Evolutionary conservation across 2,329 filamentous ascomycete species (phyloP).

Genomic region (Emergomyces orientalis): DNA sequence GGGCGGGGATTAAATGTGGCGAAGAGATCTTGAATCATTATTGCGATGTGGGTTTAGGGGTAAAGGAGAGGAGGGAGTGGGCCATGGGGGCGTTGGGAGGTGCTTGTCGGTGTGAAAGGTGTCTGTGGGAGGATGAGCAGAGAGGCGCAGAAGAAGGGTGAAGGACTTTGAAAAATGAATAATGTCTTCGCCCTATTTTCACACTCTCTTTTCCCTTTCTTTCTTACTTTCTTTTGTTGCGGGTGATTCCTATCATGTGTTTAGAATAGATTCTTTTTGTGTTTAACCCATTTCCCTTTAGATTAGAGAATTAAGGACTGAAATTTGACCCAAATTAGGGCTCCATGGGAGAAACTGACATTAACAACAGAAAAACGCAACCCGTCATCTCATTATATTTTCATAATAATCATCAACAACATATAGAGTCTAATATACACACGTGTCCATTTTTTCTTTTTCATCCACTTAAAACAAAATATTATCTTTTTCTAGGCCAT

Average conservation of each 20-base stretch:
- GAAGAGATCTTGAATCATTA: conserved; percentile 92
- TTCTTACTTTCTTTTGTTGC: neutral
- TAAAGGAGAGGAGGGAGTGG: conserved; percentile 80
- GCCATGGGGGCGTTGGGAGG: conserved; percentile 79
- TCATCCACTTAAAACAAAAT: neutral
- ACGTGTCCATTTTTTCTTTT: neutral
- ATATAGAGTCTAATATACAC: conserved; percentile 1
- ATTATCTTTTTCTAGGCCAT: neutral
- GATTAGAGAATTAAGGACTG: neutral
- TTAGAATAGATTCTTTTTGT: neutral
- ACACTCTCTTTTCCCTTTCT: neutral
- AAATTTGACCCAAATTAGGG: neutral
- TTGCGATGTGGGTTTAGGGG: conserved; percentile 71
- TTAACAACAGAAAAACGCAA: neutral
- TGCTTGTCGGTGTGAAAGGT: conserved; percentile 76
- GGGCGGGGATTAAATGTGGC: conserved; percentile 60
- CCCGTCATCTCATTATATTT: conserved; percentile 3
- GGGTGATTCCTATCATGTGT: neutral
- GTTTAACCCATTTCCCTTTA: neutral
- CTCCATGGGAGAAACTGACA: neutral
- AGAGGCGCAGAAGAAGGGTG: neutral
- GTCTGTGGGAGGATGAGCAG: conserved; percentile 54
- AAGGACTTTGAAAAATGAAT: neutral
- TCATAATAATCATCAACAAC: conserved; percentile 6
- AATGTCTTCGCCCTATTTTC: too few species aligned